phyloP scores from a whole-genome alignment of 148 eudicot genomes.

The Spergularia marina region DNA sequence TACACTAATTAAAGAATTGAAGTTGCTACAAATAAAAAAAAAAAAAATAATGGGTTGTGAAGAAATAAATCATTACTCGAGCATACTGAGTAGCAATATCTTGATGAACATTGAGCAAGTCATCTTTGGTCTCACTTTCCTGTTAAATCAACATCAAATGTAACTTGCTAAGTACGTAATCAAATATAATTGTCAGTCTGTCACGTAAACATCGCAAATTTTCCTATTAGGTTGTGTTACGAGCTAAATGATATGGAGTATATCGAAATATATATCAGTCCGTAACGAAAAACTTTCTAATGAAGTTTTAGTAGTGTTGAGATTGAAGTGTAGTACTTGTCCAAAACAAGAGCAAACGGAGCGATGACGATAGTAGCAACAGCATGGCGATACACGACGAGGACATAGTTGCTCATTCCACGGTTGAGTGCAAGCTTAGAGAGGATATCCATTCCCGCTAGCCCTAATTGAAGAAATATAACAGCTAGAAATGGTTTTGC shows the following conservation, averaged over 20 bases:
- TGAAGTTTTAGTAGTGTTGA: background rate
- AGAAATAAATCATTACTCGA: slow-evolving; percentile 57
- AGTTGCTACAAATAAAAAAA: background rate
- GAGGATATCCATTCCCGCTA: slow-evolving; percentile 87
- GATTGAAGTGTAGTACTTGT: slow-evolving; percentile 51
- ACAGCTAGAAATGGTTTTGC: slow-evolving; percentile 67
- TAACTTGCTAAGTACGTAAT: background rate
- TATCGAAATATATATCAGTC: background rate
- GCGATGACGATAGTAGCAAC: slow-evolving; percentile 66
- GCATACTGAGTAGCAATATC: slow-evolving; percentile 58
- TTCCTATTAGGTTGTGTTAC: too few relatives aligned
- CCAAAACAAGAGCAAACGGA: slow-evolving; percentile 75
- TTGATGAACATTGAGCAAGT: slow-evolving; percentile 60
- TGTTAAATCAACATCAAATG: slow-evolving; percentile 23
- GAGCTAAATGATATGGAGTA: background rate
- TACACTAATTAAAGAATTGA: background rate
- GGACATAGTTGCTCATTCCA: slow-evolving; percentile 94
- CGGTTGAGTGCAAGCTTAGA: slow-evolving; percentile 75
- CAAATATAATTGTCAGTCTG: too few relatives aligned
- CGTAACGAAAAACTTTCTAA: background rate
- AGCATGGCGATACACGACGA: slow-evolving; percentile 91
- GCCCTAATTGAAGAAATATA: slow-evolving; percentile 69
- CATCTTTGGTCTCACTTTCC: slow-evolving; percentile 88
- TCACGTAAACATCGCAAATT: too few relatives aligned
- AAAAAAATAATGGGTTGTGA: background rate